These are phyloP conservation scores for Calonectria fujianensis DNA, from an alignment of 2,329 filamentous ascomycete species.

Conservation along the genomic window DNA sequence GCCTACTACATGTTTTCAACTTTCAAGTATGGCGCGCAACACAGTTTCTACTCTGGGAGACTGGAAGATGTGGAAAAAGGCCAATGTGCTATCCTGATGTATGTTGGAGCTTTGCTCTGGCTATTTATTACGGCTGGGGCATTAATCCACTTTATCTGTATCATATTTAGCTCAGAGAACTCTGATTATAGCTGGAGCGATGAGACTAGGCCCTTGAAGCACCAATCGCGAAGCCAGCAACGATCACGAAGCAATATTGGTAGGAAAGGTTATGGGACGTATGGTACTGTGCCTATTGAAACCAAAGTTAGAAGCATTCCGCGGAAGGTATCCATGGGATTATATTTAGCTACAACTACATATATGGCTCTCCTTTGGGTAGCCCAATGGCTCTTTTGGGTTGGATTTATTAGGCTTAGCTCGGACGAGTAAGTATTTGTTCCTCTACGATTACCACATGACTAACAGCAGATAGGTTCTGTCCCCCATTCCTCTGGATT, in stretches of 20 bases:
- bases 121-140: not conserved
- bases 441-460: not conserved
- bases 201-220: not conserved
- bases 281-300: constrained; percentile 21
- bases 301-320: too few relatives aligned
- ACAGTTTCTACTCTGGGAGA: constrained; percentile 28
- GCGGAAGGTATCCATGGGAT: not conserved
- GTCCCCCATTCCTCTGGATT: constrained; percentile 16
- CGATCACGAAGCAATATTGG: not conserved
- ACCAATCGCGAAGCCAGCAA: not conserved
- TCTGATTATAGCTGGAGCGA: not conserved
- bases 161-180: not conserved
- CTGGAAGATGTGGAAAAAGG: not conserved
- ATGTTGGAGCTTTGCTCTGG: constrained; percentile 39
- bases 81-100: constrained; percentile 32
- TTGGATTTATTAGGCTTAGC: constrained; percentile 39
- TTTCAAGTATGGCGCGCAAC: constrained; percentile 3
- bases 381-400: constrained; percentile 45
- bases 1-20: constrained; percentile 33
- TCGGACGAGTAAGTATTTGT: constrained; percentile 17
- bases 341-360: not conserved
- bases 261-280: not conserved
- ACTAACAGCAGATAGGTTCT: constrained; percentile 23
- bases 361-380: constrained; percentile 15
- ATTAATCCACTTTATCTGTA: not conserved